A percentile compares a stretch with the other conserved stretches of the same genome.
These are phyloP conservation scores for Vaccinium corymbosum DNA, from an alignment of 148 eudicot genomes.

Conservation along the genomic window DNA sequence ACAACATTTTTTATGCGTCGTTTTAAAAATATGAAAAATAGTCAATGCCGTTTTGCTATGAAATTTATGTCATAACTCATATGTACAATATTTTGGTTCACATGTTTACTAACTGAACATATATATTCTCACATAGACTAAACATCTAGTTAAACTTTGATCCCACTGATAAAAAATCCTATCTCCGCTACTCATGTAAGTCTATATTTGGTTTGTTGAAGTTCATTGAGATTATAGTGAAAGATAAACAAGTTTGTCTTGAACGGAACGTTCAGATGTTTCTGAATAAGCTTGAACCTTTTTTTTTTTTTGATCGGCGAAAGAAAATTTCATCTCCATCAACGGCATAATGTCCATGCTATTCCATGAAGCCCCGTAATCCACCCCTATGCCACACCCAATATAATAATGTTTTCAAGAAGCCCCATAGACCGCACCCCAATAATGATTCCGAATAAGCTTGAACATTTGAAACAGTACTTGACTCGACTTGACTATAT, in stretches of 20 bases:
- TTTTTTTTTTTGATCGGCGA: no score
- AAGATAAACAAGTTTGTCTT: neutral
- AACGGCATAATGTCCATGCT: no score
- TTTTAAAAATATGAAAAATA: neutral
- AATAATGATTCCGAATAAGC: neutral
- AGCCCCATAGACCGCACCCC: no score
- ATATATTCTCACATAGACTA: neutral
- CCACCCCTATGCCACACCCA: no score
- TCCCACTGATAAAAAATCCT: neutral
- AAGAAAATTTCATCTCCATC: no score
- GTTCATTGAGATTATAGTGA: no score
- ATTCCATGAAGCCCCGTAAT: no score
- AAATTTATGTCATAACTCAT: neutral
- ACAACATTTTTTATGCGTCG: neutral
- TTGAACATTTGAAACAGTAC: neutral
- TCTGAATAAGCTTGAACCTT: neutral
- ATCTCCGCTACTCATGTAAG: neutral
- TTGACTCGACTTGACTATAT: neutral
- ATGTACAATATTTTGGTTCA: neutral
- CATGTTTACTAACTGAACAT: neutral
- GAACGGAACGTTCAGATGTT: neutral
- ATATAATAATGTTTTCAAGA: no score
- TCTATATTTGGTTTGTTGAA: no score
- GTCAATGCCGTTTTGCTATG: neutral
- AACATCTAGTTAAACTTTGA: neutral